phyloP scores from a whole-genome alignment of 2,329 filamentous ascomycete species.

The Alternaria ventricosa region DNA sequence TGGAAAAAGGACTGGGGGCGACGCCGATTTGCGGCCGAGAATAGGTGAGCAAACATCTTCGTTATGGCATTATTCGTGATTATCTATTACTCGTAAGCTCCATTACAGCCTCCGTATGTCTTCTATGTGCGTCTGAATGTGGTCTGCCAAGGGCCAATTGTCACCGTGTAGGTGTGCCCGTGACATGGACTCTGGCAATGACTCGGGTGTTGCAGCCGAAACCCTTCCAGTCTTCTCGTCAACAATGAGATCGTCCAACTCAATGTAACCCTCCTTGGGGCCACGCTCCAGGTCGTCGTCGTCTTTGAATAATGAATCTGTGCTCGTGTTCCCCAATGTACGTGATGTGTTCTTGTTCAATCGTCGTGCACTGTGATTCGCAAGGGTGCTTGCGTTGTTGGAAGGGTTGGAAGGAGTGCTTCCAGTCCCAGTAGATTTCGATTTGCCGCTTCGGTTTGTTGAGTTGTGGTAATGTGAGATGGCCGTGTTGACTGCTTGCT shows the following conservation, averaged over 20 bases:
- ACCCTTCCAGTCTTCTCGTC: neutral
- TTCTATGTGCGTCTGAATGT: neutral
- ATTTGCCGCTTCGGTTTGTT: neutral
- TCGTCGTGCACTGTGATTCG: neutral
- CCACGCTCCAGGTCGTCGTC: neutral
- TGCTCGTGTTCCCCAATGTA: neutral
- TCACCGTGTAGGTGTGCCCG: neutral
- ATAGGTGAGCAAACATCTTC: neutral
- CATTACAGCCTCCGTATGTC: neutral
- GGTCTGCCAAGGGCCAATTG: neutral
- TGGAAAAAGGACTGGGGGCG: neutral
- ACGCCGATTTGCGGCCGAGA: neutral
- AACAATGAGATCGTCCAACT: neutral
- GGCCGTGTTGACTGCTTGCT: neutral
- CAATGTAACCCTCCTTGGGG: neutral
- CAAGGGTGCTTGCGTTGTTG: neutral
- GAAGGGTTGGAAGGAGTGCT: neutral
- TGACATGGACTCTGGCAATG: neutral
- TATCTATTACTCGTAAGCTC: neutral
- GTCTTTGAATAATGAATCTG: neutral
- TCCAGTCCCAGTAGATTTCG: neutral
- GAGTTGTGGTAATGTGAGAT: neutral
- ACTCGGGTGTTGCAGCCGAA: neutral
- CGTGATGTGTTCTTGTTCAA: neutral
- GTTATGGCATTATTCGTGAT: neutral